Conservation (phyloP, 495 filamentous ascomycete genomes). For the Hypoxylon lenormandii region DNA sequence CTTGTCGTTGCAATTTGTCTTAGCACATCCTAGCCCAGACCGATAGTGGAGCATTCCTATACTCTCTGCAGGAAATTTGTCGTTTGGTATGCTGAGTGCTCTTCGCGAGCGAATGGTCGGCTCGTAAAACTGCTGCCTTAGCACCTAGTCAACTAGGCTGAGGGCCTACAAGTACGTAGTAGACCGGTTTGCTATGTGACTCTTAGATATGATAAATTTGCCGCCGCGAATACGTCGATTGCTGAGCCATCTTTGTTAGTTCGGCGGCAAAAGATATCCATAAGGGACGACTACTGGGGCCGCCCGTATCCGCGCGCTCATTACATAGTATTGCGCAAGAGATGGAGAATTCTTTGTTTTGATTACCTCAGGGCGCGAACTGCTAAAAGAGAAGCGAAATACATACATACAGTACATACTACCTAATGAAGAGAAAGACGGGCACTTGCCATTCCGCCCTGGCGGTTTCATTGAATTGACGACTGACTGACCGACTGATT, state of each 20-base stretch:
- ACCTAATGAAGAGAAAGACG: slow-evolving; percentile 8
- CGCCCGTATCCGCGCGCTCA: slow-evolving; percentile 39
- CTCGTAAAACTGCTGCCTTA: not conserved
- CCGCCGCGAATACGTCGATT: slow-evolving; percentile 31
- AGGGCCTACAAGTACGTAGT: no score
- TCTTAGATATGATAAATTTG: slow-evolving; percentile 19
- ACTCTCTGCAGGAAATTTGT: slow-evolving; percentile 23
- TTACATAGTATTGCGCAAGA: slow-evolving; percentile 12
- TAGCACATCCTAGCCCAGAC: slow-evolving; percentile 23
- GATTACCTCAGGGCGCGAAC: not conserved
- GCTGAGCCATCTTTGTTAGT: slow-evolving; percentile 38
- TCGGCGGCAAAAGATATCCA: slow-evolving; percentile 37
- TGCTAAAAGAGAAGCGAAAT: not conserved
- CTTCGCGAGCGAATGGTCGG: not conserved
- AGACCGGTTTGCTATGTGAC: slow-evolving; percentile 31
- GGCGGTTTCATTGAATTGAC: slow-evolving; percentile 40
- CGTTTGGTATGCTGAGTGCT: slow-evolving; percentile 29
- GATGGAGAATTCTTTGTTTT: slow-evolving; percentile 9
- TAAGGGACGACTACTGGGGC: slow-evolving; percentile 15
- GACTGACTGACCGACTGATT: slow-evolving; percentile 36
- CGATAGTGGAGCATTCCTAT: slow-evolving; percentile 28
- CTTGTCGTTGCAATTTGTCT: slow-evolving; percentile 30
- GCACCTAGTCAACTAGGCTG: not conserved
- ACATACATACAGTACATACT: not conserved
- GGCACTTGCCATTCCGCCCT: slow-evolving; percentile 36